Conservation (phyloP, 2,329 filamentous ascomycete species). For the Hymenoscyphus occultus region DNA sequence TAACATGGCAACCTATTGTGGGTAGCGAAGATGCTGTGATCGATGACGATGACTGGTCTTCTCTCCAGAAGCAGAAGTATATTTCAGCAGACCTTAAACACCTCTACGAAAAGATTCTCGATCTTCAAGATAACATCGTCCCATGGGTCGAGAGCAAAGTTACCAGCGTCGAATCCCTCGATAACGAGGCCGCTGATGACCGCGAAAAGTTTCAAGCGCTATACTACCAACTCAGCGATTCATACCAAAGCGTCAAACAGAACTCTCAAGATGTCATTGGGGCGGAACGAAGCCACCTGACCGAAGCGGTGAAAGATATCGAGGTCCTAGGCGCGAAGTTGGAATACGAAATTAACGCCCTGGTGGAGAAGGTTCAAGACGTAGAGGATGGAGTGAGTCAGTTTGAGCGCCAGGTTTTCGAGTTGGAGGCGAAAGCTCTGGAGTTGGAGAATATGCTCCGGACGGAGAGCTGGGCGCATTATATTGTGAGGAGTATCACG, state of each 20-base stretch:
- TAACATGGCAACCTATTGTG: conserved; percentile 60
- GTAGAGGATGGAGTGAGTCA: conserved; percentile 78
- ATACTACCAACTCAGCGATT: conserved; percentile 68
- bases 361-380: conserved; percentile 80
- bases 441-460: conserved; percentile 50
- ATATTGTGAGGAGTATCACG: conserved; percentile 35
- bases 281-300: conserved; percentile 65
- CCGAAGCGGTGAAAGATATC: conserved; percentile 72
- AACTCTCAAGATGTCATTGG: conserved; percentile 66
- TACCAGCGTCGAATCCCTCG: conserved; percentile 53
- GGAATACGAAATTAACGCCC: conserved; percentile 83
- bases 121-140: conserved; percentile 51
- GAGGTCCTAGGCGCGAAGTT: conserved; percentile 80
- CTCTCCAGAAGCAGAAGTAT: conserved; percentile 38
- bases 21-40: conserved; percentile 41
- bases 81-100: conserved; percentile 53
- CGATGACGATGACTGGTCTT: conserved; percentile 32
- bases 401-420: conserved; percentile 74
- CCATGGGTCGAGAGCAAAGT: conserved; percentile 63
- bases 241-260: conserved; percentile 65
- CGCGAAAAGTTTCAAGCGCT: conserved; percentile 63
- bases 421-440: conserved; percentile 63
- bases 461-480: conserved; percentile 36
- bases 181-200: conserved; percentile 60
- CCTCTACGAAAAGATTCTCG: conserved; percentile 52